Evolutionary conservation across 805 yeast genomes (phyloP).

Genomic region (Myxozyma nipponensis): DNA sequence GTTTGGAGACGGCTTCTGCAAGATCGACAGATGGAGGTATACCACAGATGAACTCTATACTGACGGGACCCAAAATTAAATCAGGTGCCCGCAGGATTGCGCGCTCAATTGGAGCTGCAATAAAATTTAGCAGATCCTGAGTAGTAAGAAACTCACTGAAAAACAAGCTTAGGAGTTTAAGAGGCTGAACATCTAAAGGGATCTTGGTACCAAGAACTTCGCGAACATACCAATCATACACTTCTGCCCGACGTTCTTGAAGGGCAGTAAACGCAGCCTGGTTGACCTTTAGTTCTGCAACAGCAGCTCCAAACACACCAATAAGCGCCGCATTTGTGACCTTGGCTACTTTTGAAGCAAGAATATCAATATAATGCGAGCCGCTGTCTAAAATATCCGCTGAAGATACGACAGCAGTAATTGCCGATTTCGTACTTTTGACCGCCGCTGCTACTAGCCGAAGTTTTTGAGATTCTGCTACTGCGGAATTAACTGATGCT

Average conservation of each 20-base stretch:
- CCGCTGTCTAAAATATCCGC: constrained; percentile 8
- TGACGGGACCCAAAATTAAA: constrained; percentile 51
- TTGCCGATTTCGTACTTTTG: constrained; percentile 8
- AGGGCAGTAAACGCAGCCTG: constrained; percentile 28
- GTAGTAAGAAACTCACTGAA: constrained; percentile 44
- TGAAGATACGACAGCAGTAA: constrained; percentile 6
- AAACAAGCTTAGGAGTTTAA: constrained; percentile 42
- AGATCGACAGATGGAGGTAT: constrained; percentile 42
- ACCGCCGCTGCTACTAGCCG: constrained; percentile 19
- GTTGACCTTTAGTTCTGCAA: constrained; percentile 17
- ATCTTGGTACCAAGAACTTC: constrained; percentile 33
- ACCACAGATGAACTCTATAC: constrained; percentile 48
- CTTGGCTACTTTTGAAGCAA: constrained; percentile 13
- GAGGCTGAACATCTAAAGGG: constrained; percentile 6
- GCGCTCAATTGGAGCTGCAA: constrained; percentile 67
- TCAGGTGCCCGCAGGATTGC: constrained; percentile 78
- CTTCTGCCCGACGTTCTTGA: constrained; percentile 14
- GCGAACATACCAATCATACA: constrained; percentile 32
- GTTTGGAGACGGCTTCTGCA: constrained; percentile 42
- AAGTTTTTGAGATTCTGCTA: constrained; percentile 6
- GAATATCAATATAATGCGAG: constrained; percentile 11
- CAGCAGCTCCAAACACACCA: constrained; percentile 16
- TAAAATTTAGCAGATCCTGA: constrained; percentile 38
- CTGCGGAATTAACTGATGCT: constrained; percentile 8
- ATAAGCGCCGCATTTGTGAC: constrained; percentile 10